phyloP scores from a whole-genome alignment of 306 rosid genomes.

The Begonia masoniana region DNA sequence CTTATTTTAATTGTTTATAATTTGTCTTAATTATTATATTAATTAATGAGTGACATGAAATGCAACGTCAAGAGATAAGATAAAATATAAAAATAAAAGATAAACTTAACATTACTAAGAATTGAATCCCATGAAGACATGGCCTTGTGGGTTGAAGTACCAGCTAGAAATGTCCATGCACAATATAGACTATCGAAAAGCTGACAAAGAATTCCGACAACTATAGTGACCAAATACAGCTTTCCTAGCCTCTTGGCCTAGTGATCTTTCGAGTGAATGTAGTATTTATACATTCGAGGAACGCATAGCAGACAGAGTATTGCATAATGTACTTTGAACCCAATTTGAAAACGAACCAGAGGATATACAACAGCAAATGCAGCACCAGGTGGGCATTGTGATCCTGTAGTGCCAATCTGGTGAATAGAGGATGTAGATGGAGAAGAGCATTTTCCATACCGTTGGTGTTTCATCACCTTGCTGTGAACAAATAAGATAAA shows the following conservation, averaged over 20 bases:
- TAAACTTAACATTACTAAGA: constrained; percentile 9
- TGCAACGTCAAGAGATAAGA: too few relatives aligned
- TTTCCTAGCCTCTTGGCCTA: constrained; percentile 58
- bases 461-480: too few relatives aligned
- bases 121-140: constrained; percentile 58
- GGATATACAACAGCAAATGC: constrained; percentile 47
- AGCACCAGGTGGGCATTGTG: constrained; percentile 77
- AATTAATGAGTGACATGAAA: too few relatives aligned
- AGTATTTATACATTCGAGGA: constrained; percentile 88
- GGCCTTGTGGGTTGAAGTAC: constrained; percentile 64
- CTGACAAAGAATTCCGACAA: constrained; percentile 42
- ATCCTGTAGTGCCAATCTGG: constrained; percentile 11
- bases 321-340: constrained; percentile 59
- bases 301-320: constrained; percentile 66
- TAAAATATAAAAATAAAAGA: too few relatives aligned
- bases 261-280: constrained; percentile 41
- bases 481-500: too few relatives aligned
- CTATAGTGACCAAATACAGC: constrained; percentile 38
- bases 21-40: too few relatives aligned
- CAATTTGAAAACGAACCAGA: constrained; percentile 32
- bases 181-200: constrained; percentile 38
- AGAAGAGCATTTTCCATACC: too few relatives aligned
- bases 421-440: too few relatives aligned
- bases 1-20: too few relatives aligned
- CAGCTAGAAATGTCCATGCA: constrained; percentile 51